Base-by-base conservation (phyloP, 305 asterid genomes). In the Fraxinus sp. region DNA sequence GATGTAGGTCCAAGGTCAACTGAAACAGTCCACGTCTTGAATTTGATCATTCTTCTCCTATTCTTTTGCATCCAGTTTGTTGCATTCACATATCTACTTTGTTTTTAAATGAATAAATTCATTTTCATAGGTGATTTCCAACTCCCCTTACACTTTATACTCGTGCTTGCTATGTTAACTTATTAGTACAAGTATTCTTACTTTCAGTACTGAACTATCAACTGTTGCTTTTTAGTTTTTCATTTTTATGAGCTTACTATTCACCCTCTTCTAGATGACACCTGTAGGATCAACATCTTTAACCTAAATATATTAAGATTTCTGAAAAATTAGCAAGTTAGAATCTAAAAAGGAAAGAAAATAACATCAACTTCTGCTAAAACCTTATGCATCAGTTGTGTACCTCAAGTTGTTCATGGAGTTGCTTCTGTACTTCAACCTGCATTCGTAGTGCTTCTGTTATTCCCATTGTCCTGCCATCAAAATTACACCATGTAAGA, bases 321-420 rank as follows among this genome's bases (percentile, higher is more conserved):
- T 13, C 59, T 4, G 20, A 46, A 59, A 28, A 33, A 33, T 9
- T 77, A 10, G 46, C 70, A 77, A 77, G 59, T n/a, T 49, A 24
- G 36, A 18, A 39, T 9, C 35, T 4, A 46, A 37, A 22, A 49
- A 72, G 22, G 30, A 8, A 46, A 70, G 79, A 78, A 44, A 78
- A 77, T 24, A 26, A 37, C 78, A 82, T 4, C 13, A 16, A 35
- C 74, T 44, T 78, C 33, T 59, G 9, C 59, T 55, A 62, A 35
- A 76, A 39, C 84, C 30, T 49, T 49, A 76, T 82, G 73, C 74
- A 74, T 46, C 18, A 14, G 59, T 46, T 46, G 59, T 46, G 59
- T 88, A 92, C 97, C 94, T 92, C 97, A 35, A 92, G 97, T 81
- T 92, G 97, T 83, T 92, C 97, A 20, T 92, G 94, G 62, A 92